phyloP scores from a whole-genome alignment of 139 green algal species.

The Volvox africanus region DNA sequence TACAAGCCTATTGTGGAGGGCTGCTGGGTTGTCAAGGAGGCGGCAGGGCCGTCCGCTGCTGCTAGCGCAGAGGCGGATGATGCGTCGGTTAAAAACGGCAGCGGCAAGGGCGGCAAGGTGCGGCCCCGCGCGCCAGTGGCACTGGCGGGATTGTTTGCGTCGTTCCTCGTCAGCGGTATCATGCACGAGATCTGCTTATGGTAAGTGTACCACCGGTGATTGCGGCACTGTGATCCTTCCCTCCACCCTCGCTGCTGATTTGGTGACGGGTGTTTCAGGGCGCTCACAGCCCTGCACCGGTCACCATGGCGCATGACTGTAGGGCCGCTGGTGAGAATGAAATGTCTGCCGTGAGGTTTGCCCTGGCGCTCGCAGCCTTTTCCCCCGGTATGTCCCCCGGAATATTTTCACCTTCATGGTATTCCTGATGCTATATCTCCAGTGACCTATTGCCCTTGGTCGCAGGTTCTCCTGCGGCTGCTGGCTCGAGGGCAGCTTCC shows the following conservation, averaged over 20 bases:
- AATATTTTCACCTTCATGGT: too few species aligned
- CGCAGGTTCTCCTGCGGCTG: slow-evolving; percentile 20
- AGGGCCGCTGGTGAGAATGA: too few species aligned
- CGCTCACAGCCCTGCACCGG: too few species aligned
- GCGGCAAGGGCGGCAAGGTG: background rate
- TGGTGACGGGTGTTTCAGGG: too few species aligned
- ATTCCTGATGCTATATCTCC: too few species aligned
- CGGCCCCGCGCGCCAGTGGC: background rate
- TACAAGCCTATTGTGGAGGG: slow-evolving; percentile 49
- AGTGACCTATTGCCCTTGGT: background rate
- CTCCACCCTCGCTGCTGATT: too few species aligned
- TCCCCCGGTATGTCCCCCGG: too few species aligned
- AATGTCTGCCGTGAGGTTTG: too few species aligned
- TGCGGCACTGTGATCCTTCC: too few species aligned
- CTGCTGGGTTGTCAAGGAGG: background rate
- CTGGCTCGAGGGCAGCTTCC: slow-evolving; percentile 34
- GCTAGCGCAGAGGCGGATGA: background rate
- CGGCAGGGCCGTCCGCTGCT: background rate
- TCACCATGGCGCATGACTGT: too few species aligned
- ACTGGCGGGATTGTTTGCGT: slow-evolving; percentile 21
- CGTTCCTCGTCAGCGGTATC: slow-evolving; percentile 51
- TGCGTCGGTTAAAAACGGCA: background rate
- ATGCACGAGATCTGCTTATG: slow-evolving; percentile 54
- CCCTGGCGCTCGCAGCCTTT: too few species aligned
- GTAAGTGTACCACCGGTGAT: background rate